These are phyloP conservation scores for Pinus tabuliformis DNA, from an alignment of 75 land plant species.

Conservation along the genomic window DNA sequence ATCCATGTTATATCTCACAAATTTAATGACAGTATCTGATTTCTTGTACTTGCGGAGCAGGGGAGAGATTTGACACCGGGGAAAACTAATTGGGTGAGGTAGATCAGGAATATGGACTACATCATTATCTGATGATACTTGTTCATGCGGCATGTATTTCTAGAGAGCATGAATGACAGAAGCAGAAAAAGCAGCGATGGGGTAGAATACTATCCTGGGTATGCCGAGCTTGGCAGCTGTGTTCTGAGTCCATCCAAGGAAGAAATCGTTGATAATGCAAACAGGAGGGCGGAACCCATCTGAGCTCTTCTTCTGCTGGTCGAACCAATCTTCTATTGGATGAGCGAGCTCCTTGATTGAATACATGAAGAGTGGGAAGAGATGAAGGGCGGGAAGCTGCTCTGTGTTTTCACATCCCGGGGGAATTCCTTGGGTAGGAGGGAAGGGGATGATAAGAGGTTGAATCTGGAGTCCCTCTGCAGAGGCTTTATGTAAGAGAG, in stretches of 20 bases:
- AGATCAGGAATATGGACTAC: not conserved
- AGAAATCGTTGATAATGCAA: slow-evolving; percentile 59
- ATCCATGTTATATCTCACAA: not conserved
- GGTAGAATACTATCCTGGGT: not conserved
- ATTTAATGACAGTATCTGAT: too few relatives aligned
- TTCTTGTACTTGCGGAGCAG: too few relatives aligned
- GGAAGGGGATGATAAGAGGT: slow-evolving; percentile 5
- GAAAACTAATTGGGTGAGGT: too few relatives aligned
- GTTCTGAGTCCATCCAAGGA: slow-evolving; percentile 59
- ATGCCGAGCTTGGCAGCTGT: slow-evolving; percentile 28
- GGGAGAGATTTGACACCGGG: too few relatives aligned
- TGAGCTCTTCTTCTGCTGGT: slow-evolving; percentile 8
- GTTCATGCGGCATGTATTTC: too few relatives aligned
- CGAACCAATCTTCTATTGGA: slow-evolving; percentile 7
- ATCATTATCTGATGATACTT: too few relatives aligned
- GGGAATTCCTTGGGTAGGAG: slow-evolving; percentile 4
- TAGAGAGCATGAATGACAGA: too few relatives aligned
- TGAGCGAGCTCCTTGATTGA: not conserved
- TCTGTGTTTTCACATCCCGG: not conserved
- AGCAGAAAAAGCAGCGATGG: too few relatives aligned
- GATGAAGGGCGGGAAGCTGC: not conserved
- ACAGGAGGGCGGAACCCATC: slow-evolving; percentile 17
- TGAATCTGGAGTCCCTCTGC: slow-evolving; percentile 13
- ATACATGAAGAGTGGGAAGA: not conserved
- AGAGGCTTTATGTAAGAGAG: slow-evolving; percentile 17